Evolutionary conservation across 371 early-diverging fungal species (phyloP), one percentile per base, ranked within the genome.

Genomic region (Syncephalastrum monosporum): DNA sequence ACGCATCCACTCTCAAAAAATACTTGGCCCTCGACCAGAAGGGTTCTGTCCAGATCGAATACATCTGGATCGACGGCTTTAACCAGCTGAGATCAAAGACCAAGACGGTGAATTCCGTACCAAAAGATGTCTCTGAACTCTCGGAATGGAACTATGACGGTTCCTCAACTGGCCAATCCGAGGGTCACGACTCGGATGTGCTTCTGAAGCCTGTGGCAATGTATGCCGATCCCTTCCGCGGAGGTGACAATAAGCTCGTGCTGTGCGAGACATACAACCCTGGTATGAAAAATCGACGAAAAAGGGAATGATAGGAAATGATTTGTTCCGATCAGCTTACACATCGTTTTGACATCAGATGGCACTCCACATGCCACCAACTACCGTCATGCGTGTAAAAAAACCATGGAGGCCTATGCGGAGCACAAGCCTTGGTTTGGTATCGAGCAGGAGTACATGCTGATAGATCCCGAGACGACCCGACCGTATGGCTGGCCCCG

Each of bases 381-480:
- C 64, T 64, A 68, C 56, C 76, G 83, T 43, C 55, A 69, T 45
- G 47, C 64, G 1, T 74, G 75, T 42, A 59, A 59, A 41, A 64
- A 77, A 46, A 55, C 72, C 4, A 79, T 84, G 79, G 67, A 67
- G 6, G 55, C 65, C 25, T 65, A 74, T 60, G 71, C 75, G 29
- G 71, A 71, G 47, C 25, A 59, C 4, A 64, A 77, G 24, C 80
- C 84, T 24, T 84, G 84, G 84, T 84, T 84, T 60, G 84, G 84
- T 47, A 78, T 84, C 54, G 84, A 84, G 55, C 80, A 82, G 65
- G 83, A 82, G 55, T 84, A 84, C 52, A 78, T 81, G 58, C 54
- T 84, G 49, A 71, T 84, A 55, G 82, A 84, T 60, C 61, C 65
- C 14, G 79, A 82, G 71, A 77, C 78, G 54, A 55, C 67, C 50